Evolutionary conservation across 805 yeast genomes (phyloP).

Genomic region (Saccharomycopsis sp.): DNA sequence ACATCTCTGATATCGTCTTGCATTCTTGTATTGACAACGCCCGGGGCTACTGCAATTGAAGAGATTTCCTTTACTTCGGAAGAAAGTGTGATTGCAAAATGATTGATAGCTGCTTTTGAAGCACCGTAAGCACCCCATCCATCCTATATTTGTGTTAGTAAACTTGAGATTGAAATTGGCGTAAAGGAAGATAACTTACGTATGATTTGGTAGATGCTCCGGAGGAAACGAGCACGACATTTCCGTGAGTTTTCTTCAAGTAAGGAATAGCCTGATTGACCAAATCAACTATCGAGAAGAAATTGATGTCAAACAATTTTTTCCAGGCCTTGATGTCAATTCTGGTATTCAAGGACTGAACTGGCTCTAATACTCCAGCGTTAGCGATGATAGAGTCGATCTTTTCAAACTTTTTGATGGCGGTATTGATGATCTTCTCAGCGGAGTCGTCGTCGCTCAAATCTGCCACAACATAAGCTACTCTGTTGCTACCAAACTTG

Average conservation of each 20-base stretch:
- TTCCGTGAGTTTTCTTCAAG: conserved; percentile 49
- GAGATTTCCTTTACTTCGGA: conserved; percentile 57
- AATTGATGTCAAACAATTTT: conserved; percentile 62
- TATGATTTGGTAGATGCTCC: conserved; percentile 70
- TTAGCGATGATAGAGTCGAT: conserved; percentile 65
- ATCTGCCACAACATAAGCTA: conserved; percentile 53
- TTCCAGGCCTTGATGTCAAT: conserved; percentile 56
- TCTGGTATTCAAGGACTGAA: conserved; percentile 41
- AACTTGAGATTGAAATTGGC: background rate
- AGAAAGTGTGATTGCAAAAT: conserved; percentile 59
- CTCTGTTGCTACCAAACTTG: conserved; percentile 42
- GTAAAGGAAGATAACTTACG: conserved; percentile 23
- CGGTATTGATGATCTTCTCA: conserved; percentile 35
- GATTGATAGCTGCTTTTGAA: conserved; percentile 87
- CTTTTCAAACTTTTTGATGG: conserved; percentile 45
- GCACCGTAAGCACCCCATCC: conserved; percentile 94
- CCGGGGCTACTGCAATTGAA: conserved; percentile 80
- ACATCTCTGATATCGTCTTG: conserved; percentile 65
- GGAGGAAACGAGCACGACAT: conserved; percentile 73
- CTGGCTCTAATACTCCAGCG: conserved; percentile 83
- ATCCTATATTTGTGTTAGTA: conserved; percentile 28
- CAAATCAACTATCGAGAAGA: conserved; percentile 65
- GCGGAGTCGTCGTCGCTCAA: conserved; percentile 39
- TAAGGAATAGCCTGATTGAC: conserved; percentile 50
- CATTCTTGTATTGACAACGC: conserved; percentile 90